phyloP scores from a whole-genome alignment of 495 filamentous ascomycete genomes.

The Penicillium argentinense region DNA sequence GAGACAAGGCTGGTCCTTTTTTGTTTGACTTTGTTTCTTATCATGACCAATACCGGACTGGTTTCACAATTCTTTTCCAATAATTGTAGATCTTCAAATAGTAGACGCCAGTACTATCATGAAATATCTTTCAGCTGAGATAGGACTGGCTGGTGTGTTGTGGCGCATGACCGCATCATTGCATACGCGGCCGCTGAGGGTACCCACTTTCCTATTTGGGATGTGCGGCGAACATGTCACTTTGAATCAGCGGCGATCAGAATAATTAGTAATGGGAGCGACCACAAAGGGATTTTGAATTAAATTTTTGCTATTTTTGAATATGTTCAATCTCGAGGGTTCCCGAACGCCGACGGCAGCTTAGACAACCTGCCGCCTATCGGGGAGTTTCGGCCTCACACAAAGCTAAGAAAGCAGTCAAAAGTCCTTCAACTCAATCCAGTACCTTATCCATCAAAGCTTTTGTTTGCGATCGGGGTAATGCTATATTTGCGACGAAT shows the following conservation, averaged over 20 bases:
- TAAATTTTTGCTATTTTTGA: no score
- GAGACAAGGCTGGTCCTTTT: slow-evolving; percentile 25
- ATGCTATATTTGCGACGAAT: no score
- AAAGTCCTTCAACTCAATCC: no score
- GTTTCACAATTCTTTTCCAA: background rate
- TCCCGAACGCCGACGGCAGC: no score
- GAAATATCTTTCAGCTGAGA: background rate
- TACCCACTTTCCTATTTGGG: background rate
- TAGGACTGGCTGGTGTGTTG: background rate
- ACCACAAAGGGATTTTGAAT: no score
- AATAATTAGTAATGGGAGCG: background rate
- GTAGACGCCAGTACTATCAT: background rate
- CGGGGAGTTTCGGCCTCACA: no score
- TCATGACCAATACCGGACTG: slow-evolving; percentile 14
- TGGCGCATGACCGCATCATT: slow-evolving; percentile 21
- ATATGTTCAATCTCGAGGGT: no score
- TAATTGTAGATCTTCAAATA: background rate
- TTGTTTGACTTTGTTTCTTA: slow-evolving; percentile 4
- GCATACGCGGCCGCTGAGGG: slow-evolving; percentile 10
- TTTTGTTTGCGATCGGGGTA: no score
- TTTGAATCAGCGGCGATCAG: background rate
- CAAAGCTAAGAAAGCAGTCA: no score
- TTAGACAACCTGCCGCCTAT: no score
- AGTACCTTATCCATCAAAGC: no score
- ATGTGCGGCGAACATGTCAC: slow-evolving; percentile 6